These are phyloP conservation scores for Amphibolis antarctica DNA, from an alignment of 106 monocot genomes.

Conservation along the genomic window DNA sequence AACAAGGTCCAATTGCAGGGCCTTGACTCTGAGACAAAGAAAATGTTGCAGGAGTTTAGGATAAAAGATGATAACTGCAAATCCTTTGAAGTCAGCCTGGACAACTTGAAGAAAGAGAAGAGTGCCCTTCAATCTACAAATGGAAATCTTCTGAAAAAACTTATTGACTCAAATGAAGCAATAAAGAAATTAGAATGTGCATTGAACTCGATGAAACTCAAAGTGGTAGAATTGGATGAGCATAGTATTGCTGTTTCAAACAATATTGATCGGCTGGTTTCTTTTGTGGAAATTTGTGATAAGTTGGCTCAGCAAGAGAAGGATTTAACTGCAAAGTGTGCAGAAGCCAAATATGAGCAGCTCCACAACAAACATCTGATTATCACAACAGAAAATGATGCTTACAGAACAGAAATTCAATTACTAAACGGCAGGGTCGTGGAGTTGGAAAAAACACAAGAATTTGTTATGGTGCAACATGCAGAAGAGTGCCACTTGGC, in stretches of 20 bases:
- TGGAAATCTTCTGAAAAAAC: constrained; percentile 29
- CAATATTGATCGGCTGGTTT: constrained; percentile 30
- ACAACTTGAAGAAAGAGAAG: constrained; percentile 48
- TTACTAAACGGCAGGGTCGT: constrained; percentile 35
- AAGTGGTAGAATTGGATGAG: constrained; percentile 48
- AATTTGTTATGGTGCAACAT: constrained; percentile 87
- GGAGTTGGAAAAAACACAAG: constrained; percentile 75
- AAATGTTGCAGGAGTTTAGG: constrained; percentile 30
- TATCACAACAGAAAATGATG: constrained; percentile 30
- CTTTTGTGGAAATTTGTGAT: constrained; percentile 31
- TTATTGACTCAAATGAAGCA: constrained; percentile 25
- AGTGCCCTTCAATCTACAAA: constrained; percentile 37
- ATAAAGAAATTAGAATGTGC: constrained; percentile 34
- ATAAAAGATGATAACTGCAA: constrained; percentile 49
- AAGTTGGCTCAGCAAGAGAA: constrained; percentile 53
- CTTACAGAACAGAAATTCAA: constrained; percentile 33
- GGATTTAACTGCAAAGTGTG: constrained; percentile 26
- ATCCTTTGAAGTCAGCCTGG: constrained; percentile 26
- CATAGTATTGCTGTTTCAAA: constrained; percentile 31
- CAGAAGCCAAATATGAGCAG: constrained; percentile 40
- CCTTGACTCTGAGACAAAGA: constrained; percentile 36
- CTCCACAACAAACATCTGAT: constrained; percentile 32
- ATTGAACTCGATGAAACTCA: constrained; percentile 23
- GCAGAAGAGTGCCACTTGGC: constrained; percentile 79
- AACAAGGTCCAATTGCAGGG: constrained; percentile 29